Evolutionary conservation across 148 eudicot genomes (phyloP).

Genomic region (Spergularia bocconei): DNA sequence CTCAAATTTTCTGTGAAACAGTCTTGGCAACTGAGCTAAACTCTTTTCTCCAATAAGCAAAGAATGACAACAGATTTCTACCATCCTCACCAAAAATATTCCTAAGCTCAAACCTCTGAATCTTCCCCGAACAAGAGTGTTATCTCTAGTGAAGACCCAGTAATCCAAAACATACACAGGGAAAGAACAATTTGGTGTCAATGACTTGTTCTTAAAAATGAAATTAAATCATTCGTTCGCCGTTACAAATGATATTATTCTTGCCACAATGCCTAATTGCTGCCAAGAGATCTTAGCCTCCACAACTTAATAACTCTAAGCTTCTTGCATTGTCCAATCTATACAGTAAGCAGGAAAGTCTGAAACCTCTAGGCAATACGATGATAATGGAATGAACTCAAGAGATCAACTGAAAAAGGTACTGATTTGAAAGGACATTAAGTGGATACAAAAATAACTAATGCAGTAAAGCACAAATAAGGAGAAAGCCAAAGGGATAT

Average conservation of each 20-base stretch:
- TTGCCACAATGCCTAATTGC: not conserved
- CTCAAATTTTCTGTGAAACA: not conserved
- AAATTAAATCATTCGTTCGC: no score
- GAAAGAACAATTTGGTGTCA: no score
- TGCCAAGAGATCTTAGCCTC: not conserved
- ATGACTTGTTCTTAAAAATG: no score
- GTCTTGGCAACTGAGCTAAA: not conserved
- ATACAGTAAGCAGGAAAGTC: not conserved
- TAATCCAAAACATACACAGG: no score
- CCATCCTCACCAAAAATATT: no score
- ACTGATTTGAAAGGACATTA: slow-evolving; percentile 10
- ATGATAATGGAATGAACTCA: not conserved
- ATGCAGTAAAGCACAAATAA: no score
- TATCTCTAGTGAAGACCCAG: no score
- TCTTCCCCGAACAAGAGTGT: no score
- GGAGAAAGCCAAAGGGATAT: no score
- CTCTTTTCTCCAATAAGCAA: not conserved
- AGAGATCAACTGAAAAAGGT: slow-evolving; percentile 4
- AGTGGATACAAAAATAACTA: not conserved
- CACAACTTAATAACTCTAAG: not conserved
- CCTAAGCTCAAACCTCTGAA: no score
- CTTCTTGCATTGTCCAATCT: not conserved
- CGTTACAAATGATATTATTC: not conserved
- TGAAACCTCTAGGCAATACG: not conserved
- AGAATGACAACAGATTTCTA: no score